Evolutionary conservation across 257 asterid species (phyloP), one percentile per base, ranked within the genome.

Genomic region (Oldenlandia corymbosa): DNA sequence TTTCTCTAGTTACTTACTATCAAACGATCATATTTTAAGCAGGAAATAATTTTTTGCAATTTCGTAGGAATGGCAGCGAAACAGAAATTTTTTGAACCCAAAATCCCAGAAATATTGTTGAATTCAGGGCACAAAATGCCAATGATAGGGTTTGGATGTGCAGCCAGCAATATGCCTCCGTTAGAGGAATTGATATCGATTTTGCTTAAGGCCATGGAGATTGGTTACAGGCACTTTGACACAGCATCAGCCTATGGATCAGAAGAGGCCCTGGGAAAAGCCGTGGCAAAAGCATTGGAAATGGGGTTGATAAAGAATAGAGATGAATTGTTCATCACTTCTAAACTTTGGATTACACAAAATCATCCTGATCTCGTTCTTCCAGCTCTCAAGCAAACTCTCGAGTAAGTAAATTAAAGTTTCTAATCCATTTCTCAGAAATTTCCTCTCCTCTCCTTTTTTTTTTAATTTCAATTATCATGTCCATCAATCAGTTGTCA

Each of bases 211-310:
- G 85, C 80, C 23, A 64, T 81, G 4, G 71, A 79, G 45, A 62
- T 73, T 17, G 87, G 85, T 0, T 79, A 81, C 69, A 83, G 80
- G 51, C 85, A 84, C 68, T 69, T 84, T 20, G 90, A 84, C 76
- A 84, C 90, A 0, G 85, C 87, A 3, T 17, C 82, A 20, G 2
- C 0, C 17, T 81, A 84, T 51, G 84, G 82, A 10, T 17, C 80
- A 0, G 87, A 81, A 75, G 80, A 71, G 39, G 71, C 73, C 31
- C 52, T 84, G 2, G 87, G 90, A 2, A 53, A 39, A 31, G 86
- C 85, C 6, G 73, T 80, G 73, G 75, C 67, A 0, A 65, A 47
- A 11, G 87, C 87, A 5, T 8, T 76, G 18, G 69, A 73, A n/a
- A 59, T 46, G 43, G 75, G 87, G 18, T 41, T 82, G 5, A 61